Evolutionary conservation across 192 early-diverging fungal species (phyloP).

Genomic region (Rhizoclosmatium sp.): DNA sequence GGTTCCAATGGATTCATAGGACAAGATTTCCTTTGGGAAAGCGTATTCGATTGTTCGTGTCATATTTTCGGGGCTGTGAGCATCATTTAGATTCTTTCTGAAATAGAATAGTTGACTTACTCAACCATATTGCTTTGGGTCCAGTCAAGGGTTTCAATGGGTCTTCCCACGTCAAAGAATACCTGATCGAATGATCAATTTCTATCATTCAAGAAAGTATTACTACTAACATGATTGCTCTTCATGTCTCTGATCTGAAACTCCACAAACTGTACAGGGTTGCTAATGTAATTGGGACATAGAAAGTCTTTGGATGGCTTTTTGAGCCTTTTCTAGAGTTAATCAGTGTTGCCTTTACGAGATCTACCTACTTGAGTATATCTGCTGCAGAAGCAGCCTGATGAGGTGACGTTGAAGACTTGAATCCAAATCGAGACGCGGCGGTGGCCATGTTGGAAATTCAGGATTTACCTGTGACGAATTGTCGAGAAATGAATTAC

Average conservation of each 20-base stretch:
- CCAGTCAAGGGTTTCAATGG: conserved; percentile 47
- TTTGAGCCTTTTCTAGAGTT: conserved; percentile 9
- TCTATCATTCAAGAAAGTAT: background rate
- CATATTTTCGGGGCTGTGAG: conserved; percentile 31
- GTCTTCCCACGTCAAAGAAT: conserved; percentile 56
- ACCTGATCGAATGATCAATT: conserved; percentile 24
- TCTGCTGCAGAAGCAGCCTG: background rate
- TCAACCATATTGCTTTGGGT: conserved; percentile 23
- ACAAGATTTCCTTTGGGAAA: conserved; percentile 23
- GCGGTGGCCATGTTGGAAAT: background rate
- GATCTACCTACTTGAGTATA: background rate
- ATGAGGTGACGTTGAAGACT: background rate
- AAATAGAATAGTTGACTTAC: conserved; percentile 4
- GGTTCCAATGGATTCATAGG: conserved; percentile 20
- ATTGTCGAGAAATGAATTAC: background rate
- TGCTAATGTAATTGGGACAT: conserved; percentile 7
- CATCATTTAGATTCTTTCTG: background rate
- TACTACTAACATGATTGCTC: conserved; percentile 39
- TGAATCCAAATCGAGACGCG: background rate
- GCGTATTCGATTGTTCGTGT: conserved; percentile 37
- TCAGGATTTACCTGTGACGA: background rate
- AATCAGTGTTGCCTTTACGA: background rate
- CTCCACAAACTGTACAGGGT: conserved; percentile 53
- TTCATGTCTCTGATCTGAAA: conserved; percentile 58
- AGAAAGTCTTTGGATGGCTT: conserved; percentile 28